phyloP scores from a whole-genome alignment of 2,329 filamentous ascomycete genomes.

The Diaporthe vexans region DNA sequence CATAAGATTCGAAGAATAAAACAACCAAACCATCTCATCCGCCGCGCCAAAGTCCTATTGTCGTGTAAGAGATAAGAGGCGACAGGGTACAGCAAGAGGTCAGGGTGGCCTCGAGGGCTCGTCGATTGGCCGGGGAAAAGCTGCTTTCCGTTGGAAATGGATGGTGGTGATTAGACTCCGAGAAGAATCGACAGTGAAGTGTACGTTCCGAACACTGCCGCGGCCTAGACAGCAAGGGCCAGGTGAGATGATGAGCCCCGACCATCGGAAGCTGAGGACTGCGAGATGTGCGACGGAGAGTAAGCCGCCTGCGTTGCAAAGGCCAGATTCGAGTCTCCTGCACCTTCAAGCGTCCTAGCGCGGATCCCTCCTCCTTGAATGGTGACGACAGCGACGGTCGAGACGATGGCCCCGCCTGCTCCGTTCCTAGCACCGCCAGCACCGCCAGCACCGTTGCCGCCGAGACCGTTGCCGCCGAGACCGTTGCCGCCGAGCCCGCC shows the following conservation, averaged over 20 bases:
- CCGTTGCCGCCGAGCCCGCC: conserved; percentile 29
- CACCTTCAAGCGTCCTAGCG: conserved; percentile 39
- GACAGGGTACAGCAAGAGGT: not conserved
- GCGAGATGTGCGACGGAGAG: conserved; percentile 38
- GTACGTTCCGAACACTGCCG: conserved; percentile 41
- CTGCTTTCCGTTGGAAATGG: conserved; percentile 16
- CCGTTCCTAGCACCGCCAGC: conserved; percentile 30
- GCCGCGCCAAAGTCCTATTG: conserved; percentile 29
- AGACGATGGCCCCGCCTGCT: conserved; percentile 37
- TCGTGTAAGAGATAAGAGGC: conserved; percentile 24
- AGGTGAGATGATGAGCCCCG: conserved; percentile 38
- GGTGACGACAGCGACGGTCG: conserved; percentile 40
- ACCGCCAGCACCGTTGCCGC: conserved; percentile 24
- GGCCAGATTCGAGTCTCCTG: conserved; percentile 31
- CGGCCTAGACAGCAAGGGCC: conserved; percentile 41
- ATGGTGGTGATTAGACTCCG: conserved; percentile 37
- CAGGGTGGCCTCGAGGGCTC: conserved; percentile 1
- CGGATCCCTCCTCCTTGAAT: conserved; percentile 38
- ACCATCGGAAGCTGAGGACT: conserved; percentile 37
- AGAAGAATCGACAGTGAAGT: conserved; percentile 36
- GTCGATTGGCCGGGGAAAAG: not conserved
- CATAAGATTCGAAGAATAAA: conserved; percentile 40
- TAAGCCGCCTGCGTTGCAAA: conserved; percentile 35
- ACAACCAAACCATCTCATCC: conserved; percentile 34
- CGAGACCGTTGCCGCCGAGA: conserved; percentile 26